These are phyloP conservation scores for Apiospora malaysiana DNA, from an alignment of 2,329 filamentous ascomycete genomes.

Conservation along the genomic window DNA sequence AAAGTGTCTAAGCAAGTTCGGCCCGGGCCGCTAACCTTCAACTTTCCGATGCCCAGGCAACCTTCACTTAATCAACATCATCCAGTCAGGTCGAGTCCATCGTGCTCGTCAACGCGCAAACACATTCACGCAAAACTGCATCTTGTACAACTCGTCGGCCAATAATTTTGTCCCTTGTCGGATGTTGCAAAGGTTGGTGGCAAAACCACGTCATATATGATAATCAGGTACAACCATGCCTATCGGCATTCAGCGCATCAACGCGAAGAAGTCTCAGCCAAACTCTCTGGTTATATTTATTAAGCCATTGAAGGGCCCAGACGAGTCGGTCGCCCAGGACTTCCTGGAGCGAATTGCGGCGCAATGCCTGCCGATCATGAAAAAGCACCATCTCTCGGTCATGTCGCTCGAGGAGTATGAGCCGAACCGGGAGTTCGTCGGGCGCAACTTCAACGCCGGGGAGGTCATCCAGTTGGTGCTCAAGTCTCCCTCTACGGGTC, in stretches of 20 bases:
- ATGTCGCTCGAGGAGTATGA: constrained; percentile 81
- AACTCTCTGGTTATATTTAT: constrained; percentile 86
- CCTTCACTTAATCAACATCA: not conserved
- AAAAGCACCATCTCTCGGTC: constrained; percentile 66
- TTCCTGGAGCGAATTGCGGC: constrained; percentile 81
- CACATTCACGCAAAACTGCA: not conserved
- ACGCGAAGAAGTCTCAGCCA: constrained; percentile 74
- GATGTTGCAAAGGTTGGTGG: not conserved
- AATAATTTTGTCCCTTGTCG: too few relatives aligned
- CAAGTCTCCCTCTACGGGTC: constrained; percentile 65
- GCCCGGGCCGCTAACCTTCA: not conserved
- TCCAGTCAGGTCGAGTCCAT: not conserved
- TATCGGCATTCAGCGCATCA: constrained; percentile 78
- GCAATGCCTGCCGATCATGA: constrained; percentile 79
- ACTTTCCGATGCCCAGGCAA: not conserved
- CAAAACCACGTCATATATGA: not conserved
- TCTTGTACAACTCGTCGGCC: not conserved
- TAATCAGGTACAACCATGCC: constrained; percentile 63
- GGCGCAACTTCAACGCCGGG: constrained; percentile 89
- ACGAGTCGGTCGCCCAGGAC: constrained; percentile 67
- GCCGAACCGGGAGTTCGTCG: constrained; percentile 81
- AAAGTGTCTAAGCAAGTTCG: not conserved
- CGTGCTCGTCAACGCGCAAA: not conserved
- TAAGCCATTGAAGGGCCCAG: constrained; percentile 72
- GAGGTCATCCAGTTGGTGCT: constrained; percentile 87